phyloP scores from a whole-genome alignment of 208 protist species.

The Leptomonas pyrrhocoris region DNA sequence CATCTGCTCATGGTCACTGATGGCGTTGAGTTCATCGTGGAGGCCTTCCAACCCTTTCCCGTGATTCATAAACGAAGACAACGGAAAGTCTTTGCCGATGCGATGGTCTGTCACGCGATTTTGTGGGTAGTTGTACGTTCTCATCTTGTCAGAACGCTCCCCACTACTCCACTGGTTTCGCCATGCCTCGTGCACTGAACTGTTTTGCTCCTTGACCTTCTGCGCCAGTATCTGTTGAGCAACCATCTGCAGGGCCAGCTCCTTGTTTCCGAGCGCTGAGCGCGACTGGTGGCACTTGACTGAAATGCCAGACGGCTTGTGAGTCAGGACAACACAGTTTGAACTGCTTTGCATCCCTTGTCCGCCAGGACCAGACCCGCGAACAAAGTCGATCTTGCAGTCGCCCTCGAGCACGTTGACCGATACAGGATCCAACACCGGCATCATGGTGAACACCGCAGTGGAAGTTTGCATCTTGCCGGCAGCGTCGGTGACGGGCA shows the following conservation, averaged over 20 bases:
- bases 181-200: constrained; percentile 75
- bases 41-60: constrained; percentile 63
- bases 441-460: constrained; percentile 87
- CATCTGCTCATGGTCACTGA: constrained; percentile 70
- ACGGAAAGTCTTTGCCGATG: constrained; percentile 81
- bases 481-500: constrained; percentile 84
- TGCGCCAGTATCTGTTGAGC: constrained; percentile 77
- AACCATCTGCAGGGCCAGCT: constrained; percentile 86
- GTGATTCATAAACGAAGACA: constrained; percentile 79
- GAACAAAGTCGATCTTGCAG: constrained; percentile 88
- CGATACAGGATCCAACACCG: constrained; percentile 85
- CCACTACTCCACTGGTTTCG: constrained; percentile 88
- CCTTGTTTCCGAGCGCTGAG: constrained; percentile 88
- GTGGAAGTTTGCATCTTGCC: constrained; percentile 93
- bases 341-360: constrained; percentile 92
- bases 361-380: constrained; percentile 85
- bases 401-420: constrained; percentile 86
- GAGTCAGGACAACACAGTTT: constrained; percentile 86
- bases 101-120: constrained; percentile 91
- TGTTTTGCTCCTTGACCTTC: constrained; percentile 75
- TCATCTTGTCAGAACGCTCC: constrained; percentile 90
- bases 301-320: constrained; percentile 88
- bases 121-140: constrained; percentile 92
- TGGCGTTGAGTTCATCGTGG: constrained; percentile 81
- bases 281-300: constrained; percentile 91